Percentiles rank a stretch among this genome's conserved stretches.
phyloP scores from a whole-genome alignment of 140 eudicot species.

The Flaveria floridana region DNA sequence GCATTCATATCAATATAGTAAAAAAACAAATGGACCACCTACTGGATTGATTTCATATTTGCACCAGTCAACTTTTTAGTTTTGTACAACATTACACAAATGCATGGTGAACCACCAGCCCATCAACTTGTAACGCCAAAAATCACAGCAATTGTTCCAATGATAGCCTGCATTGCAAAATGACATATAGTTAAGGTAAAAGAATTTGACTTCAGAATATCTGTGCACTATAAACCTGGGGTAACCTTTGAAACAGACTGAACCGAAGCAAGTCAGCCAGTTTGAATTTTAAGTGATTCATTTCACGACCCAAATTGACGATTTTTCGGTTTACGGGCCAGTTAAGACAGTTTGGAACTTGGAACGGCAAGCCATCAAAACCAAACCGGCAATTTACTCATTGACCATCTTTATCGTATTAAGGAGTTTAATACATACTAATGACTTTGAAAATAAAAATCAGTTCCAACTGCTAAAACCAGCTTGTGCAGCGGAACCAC shows the following conservation, averaged over 20 bases:
- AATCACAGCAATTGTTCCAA: slow-evolving; percentile 56
- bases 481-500: background rate
- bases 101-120: slow-evolving; percentile 17
- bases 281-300: background rate
- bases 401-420: no score
- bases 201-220: background rate
- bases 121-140: slow-evolving; percentile 46
- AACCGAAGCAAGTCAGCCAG: background rate
- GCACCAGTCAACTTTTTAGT: slow-evolving; percentile 30
- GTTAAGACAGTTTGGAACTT: no score
- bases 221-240: background rate
- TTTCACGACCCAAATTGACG: no score
- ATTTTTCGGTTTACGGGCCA: no score
- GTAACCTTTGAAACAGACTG: no score
- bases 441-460: background rate
- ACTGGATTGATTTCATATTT: slow-evolving; percentile 4
- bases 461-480: background rate
- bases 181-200: background rate
- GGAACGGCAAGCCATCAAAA: no score
- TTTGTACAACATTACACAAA: slow-evolving; percentile 29
- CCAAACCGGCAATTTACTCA: no score
- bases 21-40: slow-evolving; percentile 1
- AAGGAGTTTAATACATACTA: background rate
- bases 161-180: slow-evolving; percentile 53
- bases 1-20: background rate